Evolutionary conservation across 2,329 filamentous ascomycete species (phyloP).

Genomic region (Fusarium agapanthi): DNA sequence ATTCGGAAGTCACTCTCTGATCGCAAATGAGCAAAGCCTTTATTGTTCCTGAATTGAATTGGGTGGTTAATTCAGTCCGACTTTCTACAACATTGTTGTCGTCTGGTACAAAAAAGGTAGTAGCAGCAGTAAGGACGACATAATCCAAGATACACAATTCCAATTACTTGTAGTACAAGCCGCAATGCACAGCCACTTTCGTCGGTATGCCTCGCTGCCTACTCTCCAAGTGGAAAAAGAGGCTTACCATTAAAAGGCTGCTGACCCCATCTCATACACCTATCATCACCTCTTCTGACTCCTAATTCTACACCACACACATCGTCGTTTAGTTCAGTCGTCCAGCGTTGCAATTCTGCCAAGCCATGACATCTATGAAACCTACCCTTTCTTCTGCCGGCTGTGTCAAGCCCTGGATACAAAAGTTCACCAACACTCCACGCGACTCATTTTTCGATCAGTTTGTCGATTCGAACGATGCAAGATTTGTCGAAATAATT

Average conservation of each 20-base stretch:
- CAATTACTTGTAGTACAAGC: not conserved
- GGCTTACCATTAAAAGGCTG: not conserved
- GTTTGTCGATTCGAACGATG: accelerated
- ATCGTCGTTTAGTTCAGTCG: accelerated
- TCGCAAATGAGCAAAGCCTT: not conserved
- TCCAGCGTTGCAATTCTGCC: accelerated
- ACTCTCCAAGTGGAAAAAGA: not conserved
- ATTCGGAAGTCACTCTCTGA: not conserved
- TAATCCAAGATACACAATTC: not conserved
- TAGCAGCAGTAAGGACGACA: not conserved
- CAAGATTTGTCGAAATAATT: not conserved
- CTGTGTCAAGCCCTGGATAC: not conserved
- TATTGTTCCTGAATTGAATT: too few species aligned
- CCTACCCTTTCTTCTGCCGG: not conserved
- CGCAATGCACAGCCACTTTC: not conserved
- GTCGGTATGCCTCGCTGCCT: not conserved
- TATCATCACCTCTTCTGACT: accelerated
- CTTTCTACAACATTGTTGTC: accelerated
- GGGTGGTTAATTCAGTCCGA: accelerated
- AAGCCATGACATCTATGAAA: not conserved
- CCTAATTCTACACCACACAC: accelerated
- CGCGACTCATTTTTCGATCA: not conserved
- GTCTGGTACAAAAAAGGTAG: not conserved
- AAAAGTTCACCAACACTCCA: not conserved
- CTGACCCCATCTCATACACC: not conserved